Evolutionary conservation across 306 rosid genomes (phyloP).

Genomic region (Cyclanthera cordifolia): DNA sequence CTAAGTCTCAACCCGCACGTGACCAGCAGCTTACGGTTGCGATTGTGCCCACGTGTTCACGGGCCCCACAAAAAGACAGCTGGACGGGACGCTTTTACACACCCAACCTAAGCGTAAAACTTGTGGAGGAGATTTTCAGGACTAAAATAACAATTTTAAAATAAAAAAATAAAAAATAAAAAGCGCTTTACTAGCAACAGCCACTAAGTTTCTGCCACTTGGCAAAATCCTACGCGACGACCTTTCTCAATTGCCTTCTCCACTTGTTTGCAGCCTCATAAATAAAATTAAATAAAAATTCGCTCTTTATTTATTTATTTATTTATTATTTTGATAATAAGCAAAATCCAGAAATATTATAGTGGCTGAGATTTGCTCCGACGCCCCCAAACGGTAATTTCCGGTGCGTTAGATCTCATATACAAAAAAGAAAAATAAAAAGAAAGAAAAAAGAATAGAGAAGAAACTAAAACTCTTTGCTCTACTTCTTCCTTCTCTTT

Average conservation of each 20-base stretch:
- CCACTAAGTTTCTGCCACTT: constrained; percentile 42
- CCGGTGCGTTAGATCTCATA: constrained; percentile 4
- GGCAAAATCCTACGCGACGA: constrained; percentile 18
- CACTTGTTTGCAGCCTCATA: constrained; percentile 36
- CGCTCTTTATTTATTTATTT: no score
- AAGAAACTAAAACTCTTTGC: not conserved
- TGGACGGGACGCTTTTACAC: constrained; percentile 50
- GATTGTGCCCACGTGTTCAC: constrained; percentile 13
- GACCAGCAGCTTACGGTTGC: constrained; percentile 20
- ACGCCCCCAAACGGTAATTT: constrained; percentile 17
- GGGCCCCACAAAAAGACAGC: constrained; percentile 40
- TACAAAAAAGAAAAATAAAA: no score
- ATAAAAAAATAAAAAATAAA: constrained; percentile 18
- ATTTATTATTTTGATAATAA: no score
- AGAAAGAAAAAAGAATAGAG: constrained; percentile 10
- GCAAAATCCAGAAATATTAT: constrained; percentile 39
- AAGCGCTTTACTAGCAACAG: constrained; percentile 34
- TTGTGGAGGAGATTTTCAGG: constrained; percentile 63
- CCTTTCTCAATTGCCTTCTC: constrained; percentile 5
- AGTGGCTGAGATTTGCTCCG: constrained; percentile 82
- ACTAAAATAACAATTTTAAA: not conserved
- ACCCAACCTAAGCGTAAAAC: constrained; percentile 21
- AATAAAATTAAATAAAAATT: no score
- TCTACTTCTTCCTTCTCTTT: no score
- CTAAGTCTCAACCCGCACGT: no score